Base-by-base conservation (phyloP, 2,329 filamentous ascomycete species). In the Monosporascus sp. region DNA sequence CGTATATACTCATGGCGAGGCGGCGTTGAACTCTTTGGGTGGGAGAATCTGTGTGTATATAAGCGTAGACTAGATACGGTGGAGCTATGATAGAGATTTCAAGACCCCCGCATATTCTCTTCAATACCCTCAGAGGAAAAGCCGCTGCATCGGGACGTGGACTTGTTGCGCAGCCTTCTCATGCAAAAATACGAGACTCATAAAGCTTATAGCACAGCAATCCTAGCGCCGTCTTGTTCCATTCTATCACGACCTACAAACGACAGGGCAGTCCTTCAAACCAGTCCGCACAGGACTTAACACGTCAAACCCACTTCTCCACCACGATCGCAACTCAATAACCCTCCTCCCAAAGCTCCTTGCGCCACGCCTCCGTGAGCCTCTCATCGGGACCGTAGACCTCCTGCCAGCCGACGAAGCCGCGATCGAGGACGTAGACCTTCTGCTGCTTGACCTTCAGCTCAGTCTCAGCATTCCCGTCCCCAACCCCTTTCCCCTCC, bases 341-440 rank as follows among this genome's bases (percentile, higher is more conserved):
- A 40, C 76, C 78, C 55, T 83, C 78, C 59, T 82, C 79, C 93
- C 93, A 97, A 48, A 97, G 74, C 72, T 96, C 90, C 73, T 89
- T 90, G 52, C 82, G 78, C 71, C 90, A 97, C 1, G 79, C 88
- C 71, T 96, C 90, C 0, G 94, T 97, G 69, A 99, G 73, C 59
- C 84, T 75, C 67, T 86, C 77, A 73, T 97, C 91, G 50, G 82
- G 76, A 0, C 91, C 93, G 72, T 86, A 90, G 61, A 81, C 76
- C 73, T 95, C 86, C 79, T 96, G 91, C 94, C 94, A 99, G 53
- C 86, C 83, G 16, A 84, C 81, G 68, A 97, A 99, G 1, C 94
- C 94, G 0, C 84, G 81, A 49, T 95, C 88, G 3, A 97, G 76
- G 7, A 97, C 85, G 69, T 82, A 88, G 5, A 97, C 87, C 63